Evolutionary conservation across 208 protist genomes (phyloP), one percentile per base, ranked within the genome.

Genomic region (Angomonas ambiguus): DNA sequence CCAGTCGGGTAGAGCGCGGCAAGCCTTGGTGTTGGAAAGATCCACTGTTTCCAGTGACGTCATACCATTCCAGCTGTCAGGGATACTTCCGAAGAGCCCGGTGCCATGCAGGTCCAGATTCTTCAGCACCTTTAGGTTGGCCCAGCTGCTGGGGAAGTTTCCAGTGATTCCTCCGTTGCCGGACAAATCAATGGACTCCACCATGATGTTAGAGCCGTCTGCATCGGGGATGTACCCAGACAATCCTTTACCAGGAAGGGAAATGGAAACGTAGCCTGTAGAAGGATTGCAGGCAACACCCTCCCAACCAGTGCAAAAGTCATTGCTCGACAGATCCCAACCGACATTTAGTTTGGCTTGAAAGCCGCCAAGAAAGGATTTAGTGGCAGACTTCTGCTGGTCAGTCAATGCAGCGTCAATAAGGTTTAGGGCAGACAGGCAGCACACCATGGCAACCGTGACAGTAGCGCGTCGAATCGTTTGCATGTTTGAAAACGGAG

Each of bases 171-270:
- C 67, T 3, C 51, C 25, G 67, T 72, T 72, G 67, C 55, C 27
- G 27, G 59, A 66, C 41, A 72, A n/a, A 60, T 72, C 60, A 31
- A 72, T 56, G 33, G 59, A 65, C n/a, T 65, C 67, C 2, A 66
- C 34, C 33, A 31, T 33, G 34, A 51, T 38, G 30, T 27, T 2
- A 10, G 18, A 13, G 18, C 48, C 48, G 0, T 34, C 28, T 33
- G 8, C 1, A n/a, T 18, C n/a, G 13, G 65, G 65, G 5, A 55
- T 5, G 16, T 35, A 33, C 0, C 65, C 65, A 20, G 45, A 30
- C 27, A 70, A 35, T 6, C 28, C 31, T 18, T 62, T 63, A 20
- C 34, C 33, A 42, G 65, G 41, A 16, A 70, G 20, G 56, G 35
- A 28, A 42, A 70, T 10, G 35, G 57, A 35, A 28, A 62, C 65